phyloP scores from a whole-genome alignment of 345 rosid genomes.

The Euclidium syriacum region DNA sequence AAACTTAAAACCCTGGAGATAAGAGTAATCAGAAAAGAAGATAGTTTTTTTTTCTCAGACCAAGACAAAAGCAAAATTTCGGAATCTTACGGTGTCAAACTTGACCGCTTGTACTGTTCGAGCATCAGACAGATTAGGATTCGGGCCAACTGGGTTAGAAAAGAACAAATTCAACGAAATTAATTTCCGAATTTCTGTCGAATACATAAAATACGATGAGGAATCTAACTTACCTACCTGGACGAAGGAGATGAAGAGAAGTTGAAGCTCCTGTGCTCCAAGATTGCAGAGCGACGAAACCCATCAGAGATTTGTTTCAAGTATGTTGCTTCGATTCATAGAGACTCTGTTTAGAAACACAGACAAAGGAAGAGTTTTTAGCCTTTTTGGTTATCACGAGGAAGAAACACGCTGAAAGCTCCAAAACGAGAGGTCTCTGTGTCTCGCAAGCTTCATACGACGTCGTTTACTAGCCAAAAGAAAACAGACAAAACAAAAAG shows the following conservation, averaged over 20 bases:
- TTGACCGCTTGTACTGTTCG: background rate
- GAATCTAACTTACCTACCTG: slow-evolving; percentile 34
- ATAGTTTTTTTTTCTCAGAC: background rate
- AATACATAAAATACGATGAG: slow-evolving; percentile 7
- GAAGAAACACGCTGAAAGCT: background rate
- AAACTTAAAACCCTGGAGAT: slow-evolving; percentile 31
- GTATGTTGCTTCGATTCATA: slow-evolving; percentile 3
- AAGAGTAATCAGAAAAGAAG: background rate
- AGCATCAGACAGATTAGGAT: background rate
- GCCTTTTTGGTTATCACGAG: background rate
- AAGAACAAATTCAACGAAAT: background rate
- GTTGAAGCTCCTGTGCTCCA: slow-evolving; percentile 26
- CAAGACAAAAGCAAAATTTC: background rate
- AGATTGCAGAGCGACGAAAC: slow-evolving; percentile 23
- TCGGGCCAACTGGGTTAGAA: background rate
- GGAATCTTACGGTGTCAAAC: slow-evolving; percentile 32
- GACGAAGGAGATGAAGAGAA: slow-evolving; percentile 19
- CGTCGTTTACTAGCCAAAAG: background rate
- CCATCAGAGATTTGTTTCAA: slow-evolving; percentile 15
- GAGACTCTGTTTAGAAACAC: background rate
- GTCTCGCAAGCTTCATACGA: slow-evolving; percentile 1
- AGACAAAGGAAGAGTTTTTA: background rate
- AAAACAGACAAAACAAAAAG: background rate
- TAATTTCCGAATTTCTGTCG: background rate
- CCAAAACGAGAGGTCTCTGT: slow-evolving; percentile 11